Conservation (phyloP, 1,139 yeast genomes). For the Kurtzmaniella quercitrusa region DNA sequence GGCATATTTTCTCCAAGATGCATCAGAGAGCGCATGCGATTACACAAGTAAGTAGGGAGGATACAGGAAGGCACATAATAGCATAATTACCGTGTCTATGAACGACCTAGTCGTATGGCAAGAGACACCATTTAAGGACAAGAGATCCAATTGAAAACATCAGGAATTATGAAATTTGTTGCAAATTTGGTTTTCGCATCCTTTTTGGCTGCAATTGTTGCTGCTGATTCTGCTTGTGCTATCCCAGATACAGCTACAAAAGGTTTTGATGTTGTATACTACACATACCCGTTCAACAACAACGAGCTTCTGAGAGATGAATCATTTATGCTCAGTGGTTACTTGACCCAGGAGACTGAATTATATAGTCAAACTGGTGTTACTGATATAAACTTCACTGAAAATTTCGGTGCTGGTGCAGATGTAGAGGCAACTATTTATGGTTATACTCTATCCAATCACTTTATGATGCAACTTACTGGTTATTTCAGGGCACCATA, state of each 20-base stretch:
- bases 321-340: not conserved
- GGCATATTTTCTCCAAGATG: too few species aligned
- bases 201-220: not conserved
- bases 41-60: too few species aligned
- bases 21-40: too few species aligned
- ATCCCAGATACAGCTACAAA: not conserved
- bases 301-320: not conserved
- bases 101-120: not conserved
- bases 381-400: conserved; percentile 3
- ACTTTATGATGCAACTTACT: not conserved
- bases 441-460: not conserved
- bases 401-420: not conserved
- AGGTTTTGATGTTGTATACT: not conserved
- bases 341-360: not conserved
- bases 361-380: not conserved
- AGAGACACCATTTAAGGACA: not conserved
- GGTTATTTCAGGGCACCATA: conserved; percentile 1
- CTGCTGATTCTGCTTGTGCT: not conserved
- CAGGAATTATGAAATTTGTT: not conserved
- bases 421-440: not conserved
- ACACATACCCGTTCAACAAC: not conserved
- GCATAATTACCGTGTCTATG: too few species aligned
- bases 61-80: too few species aligned
- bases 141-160: not conserved
- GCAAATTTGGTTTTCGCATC: not conserved